Evolutionary conservation across 2,329 filamentous ascomycete species (phyloP).

Genomic region (Phaeosphaeriaceae sp.): DNA sequence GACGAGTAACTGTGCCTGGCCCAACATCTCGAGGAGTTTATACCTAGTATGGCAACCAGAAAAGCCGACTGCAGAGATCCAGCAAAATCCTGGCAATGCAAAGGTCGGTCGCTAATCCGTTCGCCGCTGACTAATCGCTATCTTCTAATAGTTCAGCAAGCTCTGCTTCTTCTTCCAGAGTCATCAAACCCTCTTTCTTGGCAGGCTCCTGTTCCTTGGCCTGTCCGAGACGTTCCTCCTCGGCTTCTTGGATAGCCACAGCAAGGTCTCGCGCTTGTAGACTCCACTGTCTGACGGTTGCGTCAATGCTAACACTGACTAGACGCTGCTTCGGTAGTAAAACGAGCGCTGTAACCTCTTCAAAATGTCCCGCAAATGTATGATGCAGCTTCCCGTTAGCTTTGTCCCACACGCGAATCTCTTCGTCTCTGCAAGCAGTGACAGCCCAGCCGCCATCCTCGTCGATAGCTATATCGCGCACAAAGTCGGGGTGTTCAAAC

Average conservation of each 20-base stretch:
- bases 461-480: conserved; percentile 77
- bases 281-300: conserved; percentile 85
- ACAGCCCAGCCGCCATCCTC: conserved; percentile 77
- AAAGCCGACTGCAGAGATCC: conserved; percentile 26
- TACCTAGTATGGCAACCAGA: conserved; percentile 32
- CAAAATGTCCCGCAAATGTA: conserved; percentile 82
- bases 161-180: conserved; percentile 90
- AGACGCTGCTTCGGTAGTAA: conserved; percentile 65
- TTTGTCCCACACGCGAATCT: conserved; percentile 87
- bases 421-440: conserved; percentile 89
- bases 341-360: conserved; percentile 86
- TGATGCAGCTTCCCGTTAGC: conserved; percentile 75
- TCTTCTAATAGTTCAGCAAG: conserved; percentile 90
- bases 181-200: conserved; percentile 66
- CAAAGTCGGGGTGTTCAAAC: conserved; percentile 86
- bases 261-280: conserved; percentile 68
- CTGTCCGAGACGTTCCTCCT: conserved; percentile 57
- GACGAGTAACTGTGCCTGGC: conserved; percentile 27
- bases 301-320: conserved; percentile 88
- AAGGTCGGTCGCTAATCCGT: conserved; percentile 25
- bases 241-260: conserved; percentile 58
- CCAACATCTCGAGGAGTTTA: conserved; percentile 27
- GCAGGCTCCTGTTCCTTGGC: conserved; percentile 52
- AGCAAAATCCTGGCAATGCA: conserved; percentile 23
- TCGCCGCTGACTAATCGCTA: conserved; percentile 56